These are phyloP conservation scores for Mollisiaceae sp. DNA, from an alignment of 2,329 filamentous ascomycete species.

Conservation along the genomic window DNA sequence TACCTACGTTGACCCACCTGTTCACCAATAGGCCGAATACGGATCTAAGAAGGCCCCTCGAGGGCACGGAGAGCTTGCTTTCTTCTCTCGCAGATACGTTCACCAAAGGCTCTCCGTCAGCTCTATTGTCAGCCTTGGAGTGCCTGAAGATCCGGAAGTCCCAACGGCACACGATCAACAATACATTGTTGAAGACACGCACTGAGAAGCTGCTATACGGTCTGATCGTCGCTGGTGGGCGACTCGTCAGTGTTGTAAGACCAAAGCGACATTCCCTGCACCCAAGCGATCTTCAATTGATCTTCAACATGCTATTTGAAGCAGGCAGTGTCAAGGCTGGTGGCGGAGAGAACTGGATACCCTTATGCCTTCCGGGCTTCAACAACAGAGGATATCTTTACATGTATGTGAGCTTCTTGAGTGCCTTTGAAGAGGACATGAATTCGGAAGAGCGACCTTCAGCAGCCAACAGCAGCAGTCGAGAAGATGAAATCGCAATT, in stretches of 20 bases:
- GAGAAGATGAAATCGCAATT: constrained; percentile 83
- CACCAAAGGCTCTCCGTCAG: constrained; percentile 87
- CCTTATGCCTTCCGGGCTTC: constrained; percentile 92
- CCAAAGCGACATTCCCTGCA: constrained; percentile 95
- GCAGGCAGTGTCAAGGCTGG: constrained; percentile 89
- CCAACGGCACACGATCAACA: constrained; percentile 85
- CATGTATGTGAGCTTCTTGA: constrained; percentile 98
- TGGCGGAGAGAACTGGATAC: constrained; percentile 97
- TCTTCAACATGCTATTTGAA: constrained; percentile 99
- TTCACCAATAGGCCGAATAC: constrained; percentile 93
- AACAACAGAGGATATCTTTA: constrained; percentile 97
- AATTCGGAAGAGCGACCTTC: constrained; percentile 56
- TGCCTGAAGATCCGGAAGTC: constrained; percentile 91
- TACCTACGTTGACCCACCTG: constrained; percentile 84
- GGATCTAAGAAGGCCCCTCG: constrained; percentile 84
- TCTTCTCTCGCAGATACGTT: constrained; percentile 95
- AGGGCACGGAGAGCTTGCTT: constrained; percentile 89
- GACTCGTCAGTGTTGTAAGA: constrained; percentile 91
- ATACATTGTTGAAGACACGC: constrained; percentile 78
- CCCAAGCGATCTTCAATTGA: constrained; percentile 91
- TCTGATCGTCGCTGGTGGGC: constrained; percentile 88
- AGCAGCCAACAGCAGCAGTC: constrained; percentile 69
- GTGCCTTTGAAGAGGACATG: constrained; percentile 56
- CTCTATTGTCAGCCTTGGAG: constrained; percentile 86
- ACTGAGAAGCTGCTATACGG: constrained; percentile 86